Conservation (phyloP, 495 filamentous ascomycete genomes). For the Aspergillus conjunctus region DNA sequence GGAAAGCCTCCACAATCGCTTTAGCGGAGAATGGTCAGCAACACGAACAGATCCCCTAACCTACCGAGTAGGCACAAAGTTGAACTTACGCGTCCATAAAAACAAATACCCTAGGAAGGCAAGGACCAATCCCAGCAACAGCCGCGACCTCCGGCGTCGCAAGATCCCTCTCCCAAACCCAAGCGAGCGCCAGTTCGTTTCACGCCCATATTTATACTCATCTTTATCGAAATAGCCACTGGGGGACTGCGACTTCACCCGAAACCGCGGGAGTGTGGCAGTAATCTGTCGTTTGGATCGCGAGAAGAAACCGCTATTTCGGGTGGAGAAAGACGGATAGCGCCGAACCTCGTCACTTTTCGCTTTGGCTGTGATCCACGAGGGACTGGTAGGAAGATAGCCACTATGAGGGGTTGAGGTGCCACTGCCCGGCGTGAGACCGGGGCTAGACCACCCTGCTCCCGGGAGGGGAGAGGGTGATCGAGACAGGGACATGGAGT, state of each 20-base stretch:
- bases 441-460: slow-evolving; percentile 86
- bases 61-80: too few species aligned
- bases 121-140: slow-evolving; percentile 60
- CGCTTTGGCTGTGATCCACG: slow-evolving; percentile 77
- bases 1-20: slow-evolving; percentile 51
- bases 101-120: slow-evolving; percentile 66
- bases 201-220: slow-evolving; percentile 67
- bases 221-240: slow-evolving; percentile 73
- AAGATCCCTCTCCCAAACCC: slow-evolving; percentile 44
- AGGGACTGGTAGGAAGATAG: slow-evolving; percentile 41
- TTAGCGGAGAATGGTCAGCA: not conserved
- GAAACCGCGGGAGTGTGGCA: slow-evolving; percentile 71
- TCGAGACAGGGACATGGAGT: slow-evolving; percentile 79
- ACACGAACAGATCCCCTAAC: too few species aligned
- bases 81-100: slow-evolving; percentile 51
- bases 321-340: slow-evolving; percentile 79
- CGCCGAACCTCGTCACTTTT: slow-evolving; percentile 74
- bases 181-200: slow-evolving; percentile 35
- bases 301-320: slow-evolving; percentile 79
- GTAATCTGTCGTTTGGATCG: slow-evolving; percentile 76
- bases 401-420: slow-evolving; percentile 64
- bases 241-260: slow-evolving; percentile 30
- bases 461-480: slow-evolving; percentile 80
- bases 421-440: slow-evolving; percentile 70
- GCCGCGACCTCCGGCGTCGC: slow-evolving; percentile 59